Evolutionary conservation across 2,329 filamentous ascomycete genomes (phyloP), one percentile per base, ranked within the genome.

Genomic region (Xylaria sp.): DNA sequence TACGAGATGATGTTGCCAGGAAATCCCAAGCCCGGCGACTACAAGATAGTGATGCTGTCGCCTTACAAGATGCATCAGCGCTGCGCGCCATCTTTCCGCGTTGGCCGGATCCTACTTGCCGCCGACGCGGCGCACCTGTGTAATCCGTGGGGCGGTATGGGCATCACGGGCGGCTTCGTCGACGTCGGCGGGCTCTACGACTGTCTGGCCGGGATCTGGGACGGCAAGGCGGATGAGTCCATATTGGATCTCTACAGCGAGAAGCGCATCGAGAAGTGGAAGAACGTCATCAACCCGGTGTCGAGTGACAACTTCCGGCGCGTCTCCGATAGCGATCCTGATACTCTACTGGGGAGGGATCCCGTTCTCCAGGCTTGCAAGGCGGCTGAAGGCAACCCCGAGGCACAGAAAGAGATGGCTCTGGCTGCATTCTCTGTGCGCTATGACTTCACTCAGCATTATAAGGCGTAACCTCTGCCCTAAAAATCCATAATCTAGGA

Each of bases 21-120:
- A 0, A 78, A 85, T 59, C 87, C 86, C 0, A 83, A 85, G 63
- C 85, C 86, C 0, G 77, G 74, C 31, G 79, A 87, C 45, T 89
- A 89, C 75, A 80, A 81, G 12, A 72, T 88, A 21, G 74, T 83
- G 53, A 86, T 81, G 72, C 81, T 87, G 70, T 84, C 82, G 40
- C 86, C 86, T 0, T 89, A 89, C 73, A 83, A 80, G 63, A 82
- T 88, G 72, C 86, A 89, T 67, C 86, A 89, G 71, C 80, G 86
- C 6, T 85, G 85, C 63, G 85, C 85, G 3, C 78, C 80, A 2
- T 79, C 76, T 9, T 86, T 88, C 72, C 79, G 85, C n/a, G 81
- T 84, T 0, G 86, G 86, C 0, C 80, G 83, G 6, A 76, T 88
- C 40, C 61, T 87, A 4, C 76, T 89, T 0, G 85, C 83, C 1